A percentile compares a stretch with the other conserved stretches of the same genome.
Evolutionary conservation across 192 early-diverging fungal species (phyloP).

Genomic region (Paraglomus brasilianum): DNA sequence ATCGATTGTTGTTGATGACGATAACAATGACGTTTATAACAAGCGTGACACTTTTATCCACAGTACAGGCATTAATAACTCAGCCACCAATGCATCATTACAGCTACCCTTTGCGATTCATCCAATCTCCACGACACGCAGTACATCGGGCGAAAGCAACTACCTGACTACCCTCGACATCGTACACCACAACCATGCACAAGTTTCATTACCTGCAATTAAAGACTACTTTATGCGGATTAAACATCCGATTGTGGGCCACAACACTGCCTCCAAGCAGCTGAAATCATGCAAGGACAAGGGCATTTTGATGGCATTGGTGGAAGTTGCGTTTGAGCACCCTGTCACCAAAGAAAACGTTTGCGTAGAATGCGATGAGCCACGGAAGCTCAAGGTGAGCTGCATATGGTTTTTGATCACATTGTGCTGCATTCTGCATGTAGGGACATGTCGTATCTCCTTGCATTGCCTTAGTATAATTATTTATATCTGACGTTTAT

Average conservation of each 20-base stretch:
- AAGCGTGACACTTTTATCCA: too few species aligned
- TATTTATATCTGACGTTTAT: too few species aligned
- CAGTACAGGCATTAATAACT: too few species aligned
- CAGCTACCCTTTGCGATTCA: neutral
- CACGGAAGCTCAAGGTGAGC: conserved; percentile 3
- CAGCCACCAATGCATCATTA: too few species aligned
- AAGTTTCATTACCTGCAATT: neutral
- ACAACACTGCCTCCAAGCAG: neutral
- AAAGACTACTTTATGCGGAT: conserved; percentile 10
- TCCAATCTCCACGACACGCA: neutral
- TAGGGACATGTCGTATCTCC: too few species aligned
- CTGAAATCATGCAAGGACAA: conserved; percentile 14
- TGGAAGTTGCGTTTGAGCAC: conserved; percentile 17
- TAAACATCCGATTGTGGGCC: conserved; percentile 16
- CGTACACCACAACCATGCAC: neutral
- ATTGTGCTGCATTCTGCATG: too few species aligned
- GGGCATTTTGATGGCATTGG: conserved; percentile 20
- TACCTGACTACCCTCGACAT: conserved; percentile 8
- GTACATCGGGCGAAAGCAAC: conserved; percentile 14
- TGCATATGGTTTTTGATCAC: neutral
- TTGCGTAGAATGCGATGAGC: neutral
- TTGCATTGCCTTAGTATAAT: too few species aligned
- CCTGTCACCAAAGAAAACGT: conserved; percentile 3
- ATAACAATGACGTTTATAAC: too few species aligned
- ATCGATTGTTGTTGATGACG: too few species aligned